These are phyloP conservation scores for Primulina tabacum DNA, from an alignment of 257 asterid genomes.

Conservation along the genomic window DNA sequence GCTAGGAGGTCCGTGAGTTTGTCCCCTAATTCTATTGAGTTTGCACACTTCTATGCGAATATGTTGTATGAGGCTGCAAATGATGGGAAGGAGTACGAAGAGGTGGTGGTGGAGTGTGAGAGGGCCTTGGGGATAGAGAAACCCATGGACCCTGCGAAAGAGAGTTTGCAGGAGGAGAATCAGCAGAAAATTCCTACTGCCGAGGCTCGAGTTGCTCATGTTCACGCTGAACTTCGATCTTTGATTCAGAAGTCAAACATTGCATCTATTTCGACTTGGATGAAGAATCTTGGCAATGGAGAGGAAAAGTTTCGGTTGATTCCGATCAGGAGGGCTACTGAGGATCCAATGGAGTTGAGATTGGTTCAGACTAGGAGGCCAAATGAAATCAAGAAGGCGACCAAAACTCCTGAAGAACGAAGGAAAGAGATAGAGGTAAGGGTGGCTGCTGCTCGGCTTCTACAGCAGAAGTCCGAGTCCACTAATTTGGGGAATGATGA, in stretches of 20 bases:
- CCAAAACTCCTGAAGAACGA: constrained; percentile 73
- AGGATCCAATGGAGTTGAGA: constrained; percentile 79
- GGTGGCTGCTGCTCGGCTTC: constrained; percentile 77
- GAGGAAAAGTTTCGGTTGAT: constrained; percentile 72
- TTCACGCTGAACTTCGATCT: constrained; percentile 58
- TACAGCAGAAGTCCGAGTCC: constrained; percentile 67
- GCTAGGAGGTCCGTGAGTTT: constrained; percentile 53
- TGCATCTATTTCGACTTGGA: constrained; percentile 70
- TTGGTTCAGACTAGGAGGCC: constrained; percentile 61
- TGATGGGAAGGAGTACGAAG: constrained; percentile 72
- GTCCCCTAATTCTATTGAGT: constrained; percentile 75
- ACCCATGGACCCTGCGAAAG: constrained; percentile 86
- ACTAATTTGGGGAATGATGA: constrained; percentile 37
- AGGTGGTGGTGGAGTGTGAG: constrained; percentile 76
- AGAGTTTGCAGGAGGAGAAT: constrained; percentile 73
- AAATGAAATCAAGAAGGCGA: constrained; percentile 70
- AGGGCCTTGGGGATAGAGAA: constrained; percentile 70
- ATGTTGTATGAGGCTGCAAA: constrained; percentile 64
- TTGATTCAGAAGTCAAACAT: constrained; percentile 76
- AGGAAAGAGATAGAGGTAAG: constrained; percentile 85
- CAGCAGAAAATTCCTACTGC: constrained; percentile 61
- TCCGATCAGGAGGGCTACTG: constrained; percentile 63
- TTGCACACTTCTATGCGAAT: constrained; percentile 72
- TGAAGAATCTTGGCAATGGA: constrained; percentile 65
- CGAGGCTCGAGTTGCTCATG: constrained; percentile 52